A percentile compares a stretch with the other conserved stretches of the same genome.
Evolutionary conservation across 352 stramenopile species (phyloP).

Genomic region (Thalassiosira hispida): DNA sequence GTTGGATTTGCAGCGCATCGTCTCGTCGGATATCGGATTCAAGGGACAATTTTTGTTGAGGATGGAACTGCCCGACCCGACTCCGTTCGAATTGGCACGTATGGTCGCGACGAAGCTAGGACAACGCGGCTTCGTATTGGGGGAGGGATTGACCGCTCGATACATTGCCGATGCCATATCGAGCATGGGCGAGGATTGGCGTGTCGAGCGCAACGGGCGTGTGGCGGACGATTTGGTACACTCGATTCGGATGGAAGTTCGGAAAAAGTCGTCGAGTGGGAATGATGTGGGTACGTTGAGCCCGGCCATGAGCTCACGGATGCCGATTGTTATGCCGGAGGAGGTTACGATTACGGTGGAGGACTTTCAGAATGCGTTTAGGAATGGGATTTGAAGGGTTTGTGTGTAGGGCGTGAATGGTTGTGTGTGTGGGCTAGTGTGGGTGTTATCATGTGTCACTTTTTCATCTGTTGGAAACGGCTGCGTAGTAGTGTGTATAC

Average conservation of each 20-base stretch:
- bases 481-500: too few relatives aligned
- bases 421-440: too few relatives aligned
- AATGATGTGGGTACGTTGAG: constrained; percentile 70
- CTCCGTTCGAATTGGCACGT: constrained; percentile 67
- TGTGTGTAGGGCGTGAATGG: neutral
- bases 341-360: constrained; percentile 82
- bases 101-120: constrained; percentile 78
- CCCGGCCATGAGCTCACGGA: constrained; percentile 59
- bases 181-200: constrained; percentile 79
- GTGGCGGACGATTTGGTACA: constrained; percentile 76
- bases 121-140: constrained; percentile 65
- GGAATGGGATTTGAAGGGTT: constrained; percentile 66
- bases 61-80: constrained; percentile 73
- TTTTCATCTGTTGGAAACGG: too few relatives aligned
- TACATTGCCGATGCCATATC: constrained; percentile 77
- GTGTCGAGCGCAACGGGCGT: constrained; percentile 73
- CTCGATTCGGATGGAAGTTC: constrained; percentile 66
- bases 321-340: constrained; percentile 73
- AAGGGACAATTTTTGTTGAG: constrained; percentile 68
- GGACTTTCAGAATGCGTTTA: constrained; percentile 84
- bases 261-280: constrained; percentile 60
- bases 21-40: constrained; percentile 80
- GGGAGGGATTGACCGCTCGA: constrained; percentile 67
- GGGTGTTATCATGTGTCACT: too few relatives aligned
- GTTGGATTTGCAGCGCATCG: constrained; percentile 72